Evolutionary conservation across 257 asterid genomes (phyloP).

Genomic region (Ilex asprella): DNA sequence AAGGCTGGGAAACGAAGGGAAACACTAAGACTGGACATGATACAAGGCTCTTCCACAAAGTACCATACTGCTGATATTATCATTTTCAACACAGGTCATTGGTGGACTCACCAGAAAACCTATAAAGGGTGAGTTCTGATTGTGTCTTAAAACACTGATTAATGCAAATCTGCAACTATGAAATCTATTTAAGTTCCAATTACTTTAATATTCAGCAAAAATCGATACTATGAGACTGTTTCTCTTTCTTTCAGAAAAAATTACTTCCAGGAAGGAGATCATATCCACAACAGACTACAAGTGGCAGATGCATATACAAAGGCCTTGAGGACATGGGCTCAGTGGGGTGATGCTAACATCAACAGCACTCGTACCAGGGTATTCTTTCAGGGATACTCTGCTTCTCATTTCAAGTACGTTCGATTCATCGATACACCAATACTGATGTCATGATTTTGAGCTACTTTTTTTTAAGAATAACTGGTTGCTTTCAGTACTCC

Average conservation of each 20-base stretch:
- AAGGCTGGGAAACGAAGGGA: constrained; percentile 38
- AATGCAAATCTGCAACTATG: too few relatives aligned
- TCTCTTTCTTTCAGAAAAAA: constrained; percentile 22
- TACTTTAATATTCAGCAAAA: too few relatives aligned
- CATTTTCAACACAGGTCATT: constrained; percentile 69
- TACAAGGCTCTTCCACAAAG: constrained; percentile 30
- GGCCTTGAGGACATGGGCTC: constrained; percentile 57
- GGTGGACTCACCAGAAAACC: constrained; percentile 74
- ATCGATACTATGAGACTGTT: neutral
- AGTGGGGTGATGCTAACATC: constrained; percentile 51
- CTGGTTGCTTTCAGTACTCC: too few relatives aligned
- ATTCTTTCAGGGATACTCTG: constrained; percentile 50
- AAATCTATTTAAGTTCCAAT: too few relatives aligned
- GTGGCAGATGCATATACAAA: constrained; percentile 41
- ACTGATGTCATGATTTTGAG: neutral
- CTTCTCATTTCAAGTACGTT: constrained; percentile 62
- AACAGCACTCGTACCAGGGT: constrained; percentile 35
- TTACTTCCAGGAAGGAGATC: constrained; percentile 57
- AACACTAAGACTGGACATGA: constrained; percentile 49
- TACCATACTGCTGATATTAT: constrained; percentile 47
- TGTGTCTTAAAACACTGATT: too few relatives aligned
- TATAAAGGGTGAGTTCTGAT: constrained; percentile 24
- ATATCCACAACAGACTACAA: constrained; percentile 28
- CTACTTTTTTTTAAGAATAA: too few relatives aligned
- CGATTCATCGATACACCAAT: neutral